Evolutionary conservation across 1,139 yeast species (phyloP), one percentile per base, ranked within the genome.

Genomic region (Pichia norvegensis): DNA sequence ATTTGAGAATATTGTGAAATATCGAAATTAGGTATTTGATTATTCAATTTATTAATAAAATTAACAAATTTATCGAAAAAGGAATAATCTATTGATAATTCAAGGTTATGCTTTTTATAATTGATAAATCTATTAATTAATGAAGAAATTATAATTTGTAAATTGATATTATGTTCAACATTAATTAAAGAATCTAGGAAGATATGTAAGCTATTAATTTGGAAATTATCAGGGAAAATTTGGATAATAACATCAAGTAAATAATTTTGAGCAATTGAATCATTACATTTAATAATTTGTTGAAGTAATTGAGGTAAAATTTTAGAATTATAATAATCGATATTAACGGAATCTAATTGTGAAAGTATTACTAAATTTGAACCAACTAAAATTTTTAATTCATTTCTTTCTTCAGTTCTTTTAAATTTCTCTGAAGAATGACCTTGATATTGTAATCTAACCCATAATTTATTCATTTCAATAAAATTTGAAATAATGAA

Each of bases 401-500:
- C 97, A 57, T 81, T 81, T 17, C 98, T 74, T 65, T 94, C 98
- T 50, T 73, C 74, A 29, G 74, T 77, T 45, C 97, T 73, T 61
- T 82, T 76, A 42, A 74, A 80, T 40, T 90, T 74, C 57, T 92
- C 96, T 33, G 86, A 76, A 2, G 94, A 78, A 54, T 88, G 96
- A 1, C 98, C 98, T 63, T 88, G 96, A 61, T 90, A 96, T 66
- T 92, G 97, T 52, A 88, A 70, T 46, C 98, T 74, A 1, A 94
- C 97, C 98, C 98, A 92, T 42, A 92, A 70, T 63, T 94, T 92
- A 67, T 94, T 92, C 98, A 92, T 92, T 62, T 92, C 98, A 50
- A 90, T 81, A 63, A 92, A 94, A 62, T 92, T 94, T 29, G 85
- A 78, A 47, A 87, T 74, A 40, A 90, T 76, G 59, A 90, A 90